phyloP scores from a whole-genome alignment of 192 early-diverging fungal genomes.

The Jimgerdemannia lactiflua region DNA sequence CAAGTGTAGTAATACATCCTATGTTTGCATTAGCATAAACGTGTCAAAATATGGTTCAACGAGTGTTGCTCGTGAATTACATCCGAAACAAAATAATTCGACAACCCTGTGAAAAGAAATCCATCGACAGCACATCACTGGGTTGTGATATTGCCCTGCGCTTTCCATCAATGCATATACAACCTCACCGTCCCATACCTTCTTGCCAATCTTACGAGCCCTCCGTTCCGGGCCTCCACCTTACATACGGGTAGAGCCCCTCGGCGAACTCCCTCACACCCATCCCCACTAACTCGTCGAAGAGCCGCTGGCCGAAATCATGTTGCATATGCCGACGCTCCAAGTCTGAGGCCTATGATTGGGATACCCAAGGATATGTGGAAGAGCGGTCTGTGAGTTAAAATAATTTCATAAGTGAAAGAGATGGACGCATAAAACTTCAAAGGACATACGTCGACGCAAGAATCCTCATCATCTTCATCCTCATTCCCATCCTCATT shows the following conservation, averaged over 20 bases:
- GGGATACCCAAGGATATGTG: background rate
- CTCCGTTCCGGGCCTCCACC: background rate
- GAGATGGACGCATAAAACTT: background rate
- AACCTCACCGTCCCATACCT: too few relatives aligned
- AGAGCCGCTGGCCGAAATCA: background rate
- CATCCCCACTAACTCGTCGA: background rate
- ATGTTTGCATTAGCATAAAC: too few relatives aligned
- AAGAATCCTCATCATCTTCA: background rate
- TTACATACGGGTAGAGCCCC: background rate
- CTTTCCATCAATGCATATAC: too few relatives aligned
- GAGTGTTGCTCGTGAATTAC: too few relatives aligned
- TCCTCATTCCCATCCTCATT: background rate
- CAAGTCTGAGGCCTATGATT: background rate
- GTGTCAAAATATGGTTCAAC: too few relatives aligned
- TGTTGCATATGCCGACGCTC: background rate
- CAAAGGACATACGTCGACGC: background rate
- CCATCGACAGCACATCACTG: too few relatives aligned
- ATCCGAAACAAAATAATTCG: too few relatives aligned
- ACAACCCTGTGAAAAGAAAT: too few relatives aligned
- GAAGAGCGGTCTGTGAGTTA: background rate
- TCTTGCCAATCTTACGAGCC: background rate
- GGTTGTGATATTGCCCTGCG: too few relatives aligned
- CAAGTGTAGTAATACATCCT: too few relatives aligned
- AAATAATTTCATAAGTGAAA: background rate
- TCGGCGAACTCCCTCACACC: background rate